phyloP scores from a whole-genome alignment of 352 stramenopile genomes.

The Globisporangium sylvaticum region DNA sequence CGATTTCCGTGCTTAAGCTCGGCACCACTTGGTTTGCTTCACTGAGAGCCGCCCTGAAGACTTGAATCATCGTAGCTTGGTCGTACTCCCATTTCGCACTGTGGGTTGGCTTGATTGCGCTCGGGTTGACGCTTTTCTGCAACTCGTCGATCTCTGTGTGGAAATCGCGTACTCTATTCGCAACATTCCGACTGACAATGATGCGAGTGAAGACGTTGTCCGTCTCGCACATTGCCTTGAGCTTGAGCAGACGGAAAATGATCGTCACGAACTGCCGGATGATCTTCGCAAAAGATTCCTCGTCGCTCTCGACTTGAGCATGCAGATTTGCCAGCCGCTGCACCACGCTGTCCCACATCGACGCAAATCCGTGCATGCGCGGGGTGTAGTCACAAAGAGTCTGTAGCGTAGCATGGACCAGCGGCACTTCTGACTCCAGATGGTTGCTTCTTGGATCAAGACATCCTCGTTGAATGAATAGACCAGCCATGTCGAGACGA shows the following conservation, averaged over 20 bases:
- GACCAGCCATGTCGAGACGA: neutral
- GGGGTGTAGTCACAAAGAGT: neutral
- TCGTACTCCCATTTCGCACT: neutral
- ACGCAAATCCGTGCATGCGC: neutral
- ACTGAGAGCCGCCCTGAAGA: neutral
- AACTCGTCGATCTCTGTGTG: constrained; percentile 4
- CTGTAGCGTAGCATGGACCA: constrained; percentile 2
- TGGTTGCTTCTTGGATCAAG: neutral
- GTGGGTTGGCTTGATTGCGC: neutral
- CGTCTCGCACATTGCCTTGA: neutral
- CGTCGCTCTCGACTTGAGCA: neutral
- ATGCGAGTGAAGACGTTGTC: neutral
- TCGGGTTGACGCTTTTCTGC: neutral
- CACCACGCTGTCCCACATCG: constrained; percentile 5
- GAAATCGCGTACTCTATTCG: neutral
- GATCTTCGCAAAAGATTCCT: neutral
- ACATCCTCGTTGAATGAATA: neutral
- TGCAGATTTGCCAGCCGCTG: neutral
- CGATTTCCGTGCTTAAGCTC: neutral
- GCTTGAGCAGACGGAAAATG: constrained; percentile 4
- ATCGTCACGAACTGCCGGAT: neutral
- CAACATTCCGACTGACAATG: neutral
- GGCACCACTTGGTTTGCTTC: neutral
- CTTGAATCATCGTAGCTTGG: neutral
- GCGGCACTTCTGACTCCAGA: neutral